phyloP scores from a whole-genome alignment of 306 rosid species.

The Fragaria vesca region DNA sequence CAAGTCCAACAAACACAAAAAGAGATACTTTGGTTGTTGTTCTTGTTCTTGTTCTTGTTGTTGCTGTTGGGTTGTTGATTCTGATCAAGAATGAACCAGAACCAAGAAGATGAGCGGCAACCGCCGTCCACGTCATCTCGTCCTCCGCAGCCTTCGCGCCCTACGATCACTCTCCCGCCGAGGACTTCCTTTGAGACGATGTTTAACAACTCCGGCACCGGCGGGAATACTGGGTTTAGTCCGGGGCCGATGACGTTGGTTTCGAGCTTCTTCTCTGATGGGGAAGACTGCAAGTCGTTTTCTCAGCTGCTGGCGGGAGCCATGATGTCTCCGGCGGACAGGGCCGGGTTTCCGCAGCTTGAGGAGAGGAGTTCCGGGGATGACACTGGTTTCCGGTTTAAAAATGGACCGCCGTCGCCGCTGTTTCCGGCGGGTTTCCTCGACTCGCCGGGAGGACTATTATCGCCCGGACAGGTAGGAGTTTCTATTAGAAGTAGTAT shows the following conservation, averaged over 20 bases:
- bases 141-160: constrained; percentile 36
- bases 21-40: background rate
- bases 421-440: constrained; percentile 33
- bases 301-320: constrained; percentile 88
- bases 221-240: constrained; percentile 42
- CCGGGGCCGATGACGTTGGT: constrained; percentile 88
- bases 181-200: constrained; percentile 54
- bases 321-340: constrained; percentile 50
- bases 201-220: constrained; percentile 37
- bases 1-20: background rate
- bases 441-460: constrained; percentile 44
- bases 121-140: constrained; percentile 7
- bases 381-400: constrained; percentile 26
- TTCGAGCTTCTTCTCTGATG: constrained; percentile 56
- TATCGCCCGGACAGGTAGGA: constrained; percentile 62
- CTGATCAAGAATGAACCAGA: constrained; percentile 45
- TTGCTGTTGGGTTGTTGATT: background rate
- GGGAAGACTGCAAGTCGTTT: constrained; percentile 64
- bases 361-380: constrained; percentile 26
- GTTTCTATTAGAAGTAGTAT: background rate
- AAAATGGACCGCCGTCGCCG: constrained; percentile 32
- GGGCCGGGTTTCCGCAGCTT: constrained; percentile 8
- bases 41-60: background rate
- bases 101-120: constrained; percentile 13
- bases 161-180: constrained; percentile 57